phyloP scores from a whole-genome alignment of 1,284 basidiomycete species.

The Ustilago xerochloae region DNA sequence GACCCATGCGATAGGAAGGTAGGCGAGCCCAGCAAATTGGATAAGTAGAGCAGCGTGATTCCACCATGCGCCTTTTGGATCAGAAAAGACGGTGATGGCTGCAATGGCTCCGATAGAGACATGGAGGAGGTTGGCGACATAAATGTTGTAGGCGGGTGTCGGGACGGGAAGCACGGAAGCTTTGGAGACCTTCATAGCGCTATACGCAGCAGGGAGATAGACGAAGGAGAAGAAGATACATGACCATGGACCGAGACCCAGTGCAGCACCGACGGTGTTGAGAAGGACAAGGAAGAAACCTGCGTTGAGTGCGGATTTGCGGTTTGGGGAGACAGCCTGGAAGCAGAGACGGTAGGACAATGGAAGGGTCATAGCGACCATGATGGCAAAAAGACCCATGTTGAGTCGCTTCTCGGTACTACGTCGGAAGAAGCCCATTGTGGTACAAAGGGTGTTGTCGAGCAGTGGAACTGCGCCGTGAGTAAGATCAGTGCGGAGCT shows the following conservation, averaged over 20 bases:
- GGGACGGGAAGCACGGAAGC: constrained; percentile 41
- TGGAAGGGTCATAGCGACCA: constrained; percentile 27
- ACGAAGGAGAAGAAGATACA: constrained; percentile 27
- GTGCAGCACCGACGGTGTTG: constrained; percentile 32
- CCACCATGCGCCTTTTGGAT: constrained; percentile 18
- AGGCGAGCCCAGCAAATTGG: constrained; percentile 33
- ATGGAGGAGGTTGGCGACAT: constrained; percentile 39
- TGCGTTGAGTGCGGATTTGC: constrained; percentile 37
- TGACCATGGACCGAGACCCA: constrained; percentile 38
- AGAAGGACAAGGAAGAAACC: constrained; percentile 33
- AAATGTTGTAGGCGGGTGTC: constrained; percentile 41
- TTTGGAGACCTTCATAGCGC: constrained; percentile 31
- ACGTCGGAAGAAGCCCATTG: constrained; percentile 39
- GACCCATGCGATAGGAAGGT: constrained; percentile 35
- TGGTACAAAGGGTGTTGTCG: constrained; percentile 47
- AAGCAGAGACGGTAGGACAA: constrained; percentile 43
- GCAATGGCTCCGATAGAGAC: constrained; percentile 12
- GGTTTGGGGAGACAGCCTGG: constrained; percentile 49
- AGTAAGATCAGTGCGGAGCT: constrained; percentile 38
- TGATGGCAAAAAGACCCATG: constrained; percentile 36
- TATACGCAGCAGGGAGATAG: constrained; percentile 34
- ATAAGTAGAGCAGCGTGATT: constrained; percentile 27
- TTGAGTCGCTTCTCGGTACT: constrained; percentile 36
- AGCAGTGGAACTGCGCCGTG: constrained; percentile 27
- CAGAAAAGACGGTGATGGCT: constrained; percentile 21